phyloP scores from a whole-genome alignment of 1,284 basidiomycete species.

The Meira nashicola region DNA sequence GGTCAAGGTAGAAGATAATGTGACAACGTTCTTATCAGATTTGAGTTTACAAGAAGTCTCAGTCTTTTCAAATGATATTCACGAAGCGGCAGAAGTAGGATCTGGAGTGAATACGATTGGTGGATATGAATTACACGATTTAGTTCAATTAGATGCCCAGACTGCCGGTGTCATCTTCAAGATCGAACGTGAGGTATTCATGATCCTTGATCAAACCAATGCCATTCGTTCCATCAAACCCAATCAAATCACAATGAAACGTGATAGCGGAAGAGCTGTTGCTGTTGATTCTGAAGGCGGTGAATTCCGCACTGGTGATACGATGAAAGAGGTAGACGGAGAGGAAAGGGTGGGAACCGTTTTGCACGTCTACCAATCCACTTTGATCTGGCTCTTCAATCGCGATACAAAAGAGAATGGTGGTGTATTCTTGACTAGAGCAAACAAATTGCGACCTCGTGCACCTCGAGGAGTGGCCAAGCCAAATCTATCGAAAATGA shows the following conservation, averaged over 20 bases:
- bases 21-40: constrained; percentile 95
- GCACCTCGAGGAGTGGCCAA: constrained; percentile 60
- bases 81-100: constrained; percentile 93
- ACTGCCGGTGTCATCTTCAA: constrained; percentile 97
- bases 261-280: constrained; percentile 75
- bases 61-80: constrained; percentile 93
- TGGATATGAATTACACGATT: constrained; percentile 89
- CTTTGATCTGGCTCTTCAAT: constrained; percentile 90
- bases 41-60: constrained; percentile 93
- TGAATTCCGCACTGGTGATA: constrained; percentile 71
- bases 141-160: constrained; percentile 89
- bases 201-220: constrained; percentile 89
- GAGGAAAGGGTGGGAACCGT: constrained; percentile 85
- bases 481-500: constrained; percentile 88
- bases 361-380: constrained; percentile 89
- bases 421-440: constrained; percentile 80
- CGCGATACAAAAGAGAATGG: constrained; percentile 84
- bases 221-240: constrained; percentile 77
- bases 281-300: constrained; percentile 86
- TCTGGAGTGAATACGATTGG: constrained; percentile 81
- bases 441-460: constrained; percentile 55
- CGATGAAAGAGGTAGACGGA: constrained; percentile 86
- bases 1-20: constrained; percentile 72
- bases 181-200: constrained; percentile 90
- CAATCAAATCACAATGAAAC: constrained; percentile 82